These are phyloP conservation scores for Phalaenopsis hybrid DNA, from an alignment of 116 monocot species.

Conservation along the genomic window DNA sequence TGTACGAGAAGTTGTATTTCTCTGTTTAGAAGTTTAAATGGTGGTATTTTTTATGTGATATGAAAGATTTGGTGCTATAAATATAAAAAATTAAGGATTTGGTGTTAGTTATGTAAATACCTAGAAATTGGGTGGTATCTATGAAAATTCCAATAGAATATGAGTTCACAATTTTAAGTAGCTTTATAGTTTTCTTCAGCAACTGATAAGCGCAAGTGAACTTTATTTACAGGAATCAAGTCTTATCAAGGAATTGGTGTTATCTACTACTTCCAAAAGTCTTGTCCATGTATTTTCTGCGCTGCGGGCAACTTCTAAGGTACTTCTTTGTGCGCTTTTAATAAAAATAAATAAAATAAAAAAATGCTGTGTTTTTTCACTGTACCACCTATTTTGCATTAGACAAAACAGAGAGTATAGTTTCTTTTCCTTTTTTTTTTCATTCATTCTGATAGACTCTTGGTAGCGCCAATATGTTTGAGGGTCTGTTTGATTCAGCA, in stretches of 20 bases:
- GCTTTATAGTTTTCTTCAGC: background rate
- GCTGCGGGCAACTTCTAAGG: constrained; percentile 21
- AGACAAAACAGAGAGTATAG: background rate
- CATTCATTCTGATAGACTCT: no score
- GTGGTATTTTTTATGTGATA: no score
- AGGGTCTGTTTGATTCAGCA: no score
- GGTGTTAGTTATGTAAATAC: no score
- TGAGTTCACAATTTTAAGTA: background rate
- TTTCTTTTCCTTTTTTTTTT: background rate
- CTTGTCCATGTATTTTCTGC: constrained; percentile 29
- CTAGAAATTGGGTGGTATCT: no score
- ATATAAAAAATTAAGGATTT: no score
- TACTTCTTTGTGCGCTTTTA: constrained; percentile 1
- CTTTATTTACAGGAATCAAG: constrained; percentile 21
- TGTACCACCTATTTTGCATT: background rate
- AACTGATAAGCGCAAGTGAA: background rate
- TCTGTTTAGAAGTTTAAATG: no score
- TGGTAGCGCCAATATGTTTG: no score
- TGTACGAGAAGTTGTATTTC: no score
- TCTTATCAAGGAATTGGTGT: constrained; percentile 14
- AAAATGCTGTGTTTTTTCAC: background rate
- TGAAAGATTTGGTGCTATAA: no score
- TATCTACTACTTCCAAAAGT: constrained; percentile 15
- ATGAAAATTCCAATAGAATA: no score
- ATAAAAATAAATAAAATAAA: no score